Evolutionary conservation across 2,329 filamentous ascomycete genomes (phyloP).

Genomic region (Scopulariopsis brevicaulis): DNA sequence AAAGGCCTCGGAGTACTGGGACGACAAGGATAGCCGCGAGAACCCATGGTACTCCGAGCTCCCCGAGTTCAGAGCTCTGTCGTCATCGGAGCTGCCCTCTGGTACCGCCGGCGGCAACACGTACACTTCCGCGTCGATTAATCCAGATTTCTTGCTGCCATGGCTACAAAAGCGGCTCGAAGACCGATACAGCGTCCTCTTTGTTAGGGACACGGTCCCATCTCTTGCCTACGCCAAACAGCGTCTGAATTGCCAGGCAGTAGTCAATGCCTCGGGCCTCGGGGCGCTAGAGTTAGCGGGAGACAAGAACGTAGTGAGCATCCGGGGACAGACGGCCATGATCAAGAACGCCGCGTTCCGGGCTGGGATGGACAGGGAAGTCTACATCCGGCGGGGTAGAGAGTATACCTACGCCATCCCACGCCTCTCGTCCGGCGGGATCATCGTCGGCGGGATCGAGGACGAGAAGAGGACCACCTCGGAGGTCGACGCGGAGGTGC

Average conservation of each 20-base stretch:
- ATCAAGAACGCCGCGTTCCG: not conserved
- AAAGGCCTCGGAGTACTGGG: not conserved
- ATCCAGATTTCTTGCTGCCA: not conserved
- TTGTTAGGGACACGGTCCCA: not conserved
- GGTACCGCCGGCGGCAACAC: not conserved
- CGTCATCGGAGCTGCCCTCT: not conserved
- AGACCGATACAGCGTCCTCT: not conserved
- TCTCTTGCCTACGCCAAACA: not conserved
- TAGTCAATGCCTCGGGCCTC: not conserved
- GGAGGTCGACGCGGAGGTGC: not conserved
- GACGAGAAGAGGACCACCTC: not conserved
- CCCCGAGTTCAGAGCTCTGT: not conserved
- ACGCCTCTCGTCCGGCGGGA: not conserved
- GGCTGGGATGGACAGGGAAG: not conserved
- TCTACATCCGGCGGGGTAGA: not conserved
- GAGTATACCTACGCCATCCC: not conserved
- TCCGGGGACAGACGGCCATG: not conserved
- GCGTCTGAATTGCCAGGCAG: not conserved
- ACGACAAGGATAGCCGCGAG: not conserved
- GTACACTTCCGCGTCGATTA: not conserved
- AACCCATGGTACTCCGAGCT: not conserved
- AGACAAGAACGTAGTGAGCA: not conserved
- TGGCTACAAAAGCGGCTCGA: not conserved
- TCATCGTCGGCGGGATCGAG: not conserved
- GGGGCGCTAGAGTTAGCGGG: not conserved